phyloP scores from a whole-genome alignment of 1,284 basidiomycete genomes.

The Coniferiporia weirii region DNA sequence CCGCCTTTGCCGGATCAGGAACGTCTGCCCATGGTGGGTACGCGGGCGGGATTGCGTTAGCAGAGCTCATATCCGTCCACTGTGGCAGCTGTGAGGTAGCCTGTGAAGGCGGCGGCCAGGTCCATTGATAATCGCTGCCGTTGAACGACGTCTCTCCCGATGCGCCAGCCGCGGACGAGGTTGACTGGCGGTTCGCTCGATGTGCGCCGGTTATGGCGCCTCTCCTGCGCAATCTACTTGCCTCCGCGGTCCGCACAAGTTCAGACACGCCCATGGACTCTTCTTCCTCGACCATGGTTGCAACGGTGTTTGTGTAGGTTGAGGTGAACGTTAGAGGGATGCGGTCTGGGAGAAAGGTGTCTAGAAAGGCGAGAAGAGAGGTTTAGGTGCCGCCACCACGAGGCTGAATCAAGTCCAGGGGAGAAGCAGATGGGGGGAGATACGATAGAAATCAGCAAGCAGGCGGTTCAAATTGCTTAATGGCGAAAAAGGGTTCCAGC shows the following conservation, averaged over 20 bases:
- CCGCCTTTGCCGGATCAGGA: conserved; percentile 12
- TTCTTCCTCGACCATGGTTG: conserved; percentile 40
- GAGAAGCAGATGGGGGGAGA: neutral
- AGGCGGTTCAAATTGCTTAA: neutral
- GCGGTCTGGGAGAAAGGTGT: neutral
- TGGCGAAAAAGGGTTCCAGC: neutral
- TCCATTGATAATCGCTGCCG: conserved; percentile 2
- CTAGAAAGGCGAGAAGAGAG: neutral
- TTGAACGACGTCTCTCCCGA: conserved; percentile 4
- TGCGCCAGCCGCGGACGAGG: neutral
- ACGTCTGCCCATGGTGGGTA: conserved; percentile 11
- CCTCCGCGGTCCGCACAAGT: conserved; percentile 62
- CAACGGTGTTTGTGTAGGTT: conserved; percentile 7
- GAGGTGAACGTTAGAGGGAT: conserved; percentile 5
- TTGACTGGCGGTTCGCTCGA: conserved; percentile 4
- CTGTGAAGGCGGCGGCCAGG: conserved; percentile 1
- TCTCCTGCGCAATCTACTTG: conserved; percentile 61
- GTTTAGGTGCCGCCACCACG: conserved; percentile 6
- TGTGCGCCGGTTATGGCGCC: conserved; percentile 46
- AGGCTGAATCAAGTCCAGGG: conserved; percentile 1
- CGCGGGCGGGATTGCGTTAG: neutral
- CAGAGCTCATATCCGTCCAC: conserved; percentile 3
- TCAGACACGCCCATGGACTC: conserved; percentile 66
- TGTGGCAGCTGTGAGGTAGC: neutral
- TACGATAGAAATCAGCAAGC: neutral